phyloP scores from a whole-genome alignment of 139 green algal species.

The Volvox reticuliferus region DNA sequence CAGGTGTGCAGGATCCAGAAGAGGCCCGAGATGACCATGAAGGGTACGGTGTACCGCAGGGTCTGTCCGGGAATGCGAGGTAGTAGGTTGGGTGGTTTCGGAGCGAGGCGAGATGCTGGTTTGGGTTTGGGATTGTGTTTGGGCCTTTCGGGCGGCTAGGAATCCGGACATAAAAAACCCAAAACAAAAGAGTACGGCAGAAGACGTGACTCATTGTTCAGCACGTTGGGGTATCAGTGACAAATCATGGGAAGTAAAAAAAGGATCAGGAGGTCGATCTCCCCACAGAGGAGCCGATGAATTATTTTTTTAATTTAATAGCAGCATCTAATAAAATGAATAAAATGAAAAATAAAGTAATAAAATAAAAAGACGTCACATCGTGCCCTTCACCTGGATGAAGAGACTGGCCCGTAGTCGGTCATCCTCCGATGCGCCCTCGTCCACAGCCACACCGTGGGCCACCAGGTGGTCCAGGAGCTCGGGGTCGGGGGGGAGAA shows the following conservation, averaged over 20 bases:
- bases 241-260: no score
- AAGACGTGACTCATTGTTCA: no score
- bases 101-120: background rate
- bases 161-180: no score
- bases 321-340: no score
- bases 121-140: background rate
- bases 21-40: constrained; percentile 67
- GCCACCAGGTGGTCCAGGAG: constrained; percentile 84
- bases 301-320: no score
- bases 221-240: no score
- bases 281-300: no score
- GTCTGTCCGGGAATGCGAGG: constrained; percentile 31
- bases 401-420: constrained; percentile 50
- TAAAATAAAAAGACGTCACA: no score
- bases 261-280: no score
- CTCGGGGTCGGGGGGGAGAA: constrained; percentile 84
- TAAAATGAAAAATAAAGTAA: no score
- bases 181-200: no score
- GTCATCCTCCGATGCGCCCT: constrained; percentile 25
- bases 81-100: background rate
- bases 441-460: constrained; percentile 70
- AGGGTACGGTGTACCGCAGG: constrained; percentile 65
- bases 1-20: constrained; percentile 76
- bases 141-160: no score
- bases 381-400: constrained; percentile 52